phyloP scores from a whole-genome alignment of 106 monocot species.

The Allium fistulosum region DNA sequence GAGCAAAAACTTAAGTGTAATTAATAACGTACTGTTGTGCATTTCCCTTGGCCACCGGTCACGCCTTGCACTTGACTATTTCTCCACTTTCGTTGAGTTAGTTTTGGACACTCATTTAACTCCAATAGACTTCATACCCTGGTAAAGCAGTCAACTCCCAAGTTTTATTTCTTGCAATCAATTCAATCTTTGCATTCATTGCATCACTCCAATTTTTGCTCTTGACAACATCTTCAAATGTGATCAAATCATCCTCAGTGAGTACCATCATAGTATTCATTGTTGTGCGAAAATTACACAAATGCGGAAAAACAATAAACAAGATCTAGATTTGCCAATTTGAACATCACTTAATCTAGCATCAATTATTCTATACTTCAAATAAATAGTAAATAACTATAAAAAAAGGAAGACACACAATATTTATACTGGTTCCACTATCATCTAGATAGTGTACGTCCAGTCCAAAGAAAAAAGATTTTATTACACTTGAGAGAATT shows the following conservation, averaged over 20 bases:
- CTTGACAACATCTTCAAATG: conserved; percentile 3
- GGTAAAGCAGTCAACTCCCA: too few relatives aligned
- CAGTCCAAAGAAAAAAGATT: too few relatives aligned
- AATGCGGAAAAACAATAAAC: too few relatives aligned
- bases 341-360: too few relatives aligned
- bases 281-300: too few relatives aligned
- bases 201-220: conserved; percentile 10
- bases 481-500: too few relatives aligned
- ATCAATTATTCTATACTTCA: background rate
- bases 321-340: too few relatives aligned
- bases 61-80: conserved; percentile 5
- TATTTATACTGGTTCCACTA: too few relatives aligned
- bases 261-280: background rate
- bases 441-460: too few relatives aligned
- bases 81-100: background rate
- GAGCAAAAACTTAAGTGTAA: background rate
- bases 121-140: conserved; percentile 2
- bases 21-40: background rate
- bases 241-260: background rate
- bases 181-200: background rate
- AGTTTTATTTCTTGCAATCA: conserved; percentile 5
- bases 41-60: too few relatives aligned
- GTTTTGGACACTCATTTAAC: conserved; percentile 3
- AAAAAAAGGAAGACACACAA: too few relatives aligned
- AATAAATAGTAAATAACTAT: too few relatives aligned